These are phyloP conservation scores for Salix koriyanagi DNA, from an alignment of 345 rosid species.

Conservation along the genomic window DNA sequence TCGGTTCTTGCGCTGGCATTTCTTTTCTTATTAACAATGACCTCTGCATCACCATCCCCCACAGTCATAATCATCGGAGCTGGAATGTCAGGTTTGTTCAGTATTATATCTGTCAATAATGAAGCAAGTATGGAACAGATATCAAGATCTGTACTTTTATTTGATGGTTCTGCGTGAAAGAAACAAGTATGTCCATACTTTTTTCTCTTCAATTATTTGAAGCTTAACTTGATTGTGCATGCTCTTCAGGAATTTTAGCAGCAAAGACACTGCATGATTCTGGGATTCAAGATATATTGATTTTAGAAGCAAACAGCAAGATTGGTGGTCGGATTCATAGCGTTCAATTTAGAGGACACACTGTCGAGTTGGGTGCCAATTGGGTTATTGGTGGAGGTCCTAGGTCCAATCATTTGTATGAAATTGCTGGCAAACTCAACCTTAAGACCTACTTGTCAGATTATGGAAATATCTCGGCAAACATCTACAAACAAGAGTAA, in stretches of 20 bases:
- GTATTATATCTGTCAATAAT: too few relatives aligned
- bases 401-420: slow-evolving; percentile 5
- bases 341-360: slow-evolving; percentile 1
- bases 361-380: slow-evolving; percentile 22
- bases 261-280: slow-evolving; percentile 12
- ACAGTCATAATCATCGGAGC: slow-evolving; percentile 19
- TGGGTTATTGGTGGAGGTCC: slow-evolving; percentile 22
- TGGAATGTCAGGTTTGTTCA: slow-evolving; percentile 13
- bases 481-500: slow-evolving; percentile 25
- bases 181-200: not conserved
- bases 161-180: not conserved
- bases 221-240: too few relatives aligned
- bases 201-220: not conserved
- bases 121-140: not conserved
- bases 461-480: slow-evolving; percentile 13
- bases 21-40: too few relatives aligned
- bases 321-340: slow-evolving; percentile 18
- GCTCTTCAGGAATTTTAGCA: slow-evolving; percentile 7
- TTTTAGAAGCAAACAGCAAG: slow-evolving; percentile 11
- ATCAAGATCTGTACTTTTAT: not conserved
- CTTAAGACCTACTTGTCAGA: slow-evolving; percentile 17
- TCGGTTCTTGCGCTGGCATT: too few relatives aligned
- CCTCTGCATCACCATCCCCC: not conserved
- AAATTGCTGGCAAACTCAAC: slow-evolving; percentile 18
- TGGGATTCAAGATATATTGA: slow-evolving; percentile 9